Evolutionary conservation across 306 rosid species (phyloP).

Genomic region (Astragalus glycyphyllos): DNA sequence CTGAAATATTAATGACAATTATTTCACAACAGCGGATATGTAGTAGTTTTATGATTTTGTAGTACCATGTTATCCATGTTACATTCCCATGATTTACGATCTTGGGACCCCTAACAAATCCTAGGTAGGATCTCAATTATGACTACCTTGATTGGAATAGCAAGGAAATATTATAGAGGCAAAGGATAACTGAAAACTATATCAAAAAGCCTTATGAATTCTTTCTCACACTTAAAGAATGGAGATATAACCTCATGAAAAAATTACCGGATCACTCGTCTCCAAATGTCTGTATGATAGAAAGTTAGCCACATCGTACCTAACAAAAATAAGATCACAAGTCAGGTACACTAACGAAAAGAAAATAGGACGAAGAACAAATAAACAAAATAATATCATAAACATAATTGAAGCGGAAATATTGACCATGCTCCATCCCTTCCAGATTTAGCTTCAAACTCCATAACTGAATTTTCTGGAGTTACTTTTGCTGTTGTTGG

Average conservation of each 20-base stretch:
- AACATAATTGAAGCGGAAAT: conserved; percentile 44
- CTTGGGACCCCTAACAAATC: background rate
- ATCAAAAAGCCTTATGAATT: conserved; percentile 17
- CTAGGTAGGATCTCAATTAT: conserved; percentile 3
- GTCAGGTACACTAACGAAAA: conserved; percentile 30
- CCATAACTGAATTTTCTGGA: conserved; percentile 72
- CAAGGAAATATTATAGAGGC: conserved; percentile 13
- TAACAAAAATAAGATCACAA: conserved; percentile 46
- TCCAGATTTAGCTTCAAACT: conserved; percentile 97
- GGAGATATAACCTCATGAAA: conserved; percentile 37
- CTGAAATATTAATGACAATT: too few relatives aligned
- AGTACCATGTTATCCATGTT: too few relatives aligned
- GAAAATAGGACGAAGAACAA: conserved; percentile 13
- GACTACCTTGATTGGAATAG: conserved; percentile 18
- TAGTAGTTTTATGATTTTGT: too few relatives aligned
- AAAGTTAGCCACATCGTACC: conserved; percentile 91
- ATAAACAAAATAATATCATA: conserved; percentile 38
- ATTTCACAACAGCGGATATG: too few relatives aligned
- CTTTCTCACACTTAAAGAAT: conserved; percentile 26
- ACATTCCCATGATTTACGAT: background rate
- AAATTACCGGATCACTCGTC: conserved; percentile 86
- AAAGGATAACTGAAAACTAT: conserved; percentile 31
- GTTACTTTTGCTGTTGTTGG: conserved; percentile 62
- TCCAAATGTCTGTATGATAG: conserved; percentile 88
- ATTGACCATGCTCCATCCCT: conserved; percentile 99